These are phyloP conservation scores for Beta corolliflora DNA, from an alignment of 179 eudicot genomes.

Conservation along the genomic window DNA sequence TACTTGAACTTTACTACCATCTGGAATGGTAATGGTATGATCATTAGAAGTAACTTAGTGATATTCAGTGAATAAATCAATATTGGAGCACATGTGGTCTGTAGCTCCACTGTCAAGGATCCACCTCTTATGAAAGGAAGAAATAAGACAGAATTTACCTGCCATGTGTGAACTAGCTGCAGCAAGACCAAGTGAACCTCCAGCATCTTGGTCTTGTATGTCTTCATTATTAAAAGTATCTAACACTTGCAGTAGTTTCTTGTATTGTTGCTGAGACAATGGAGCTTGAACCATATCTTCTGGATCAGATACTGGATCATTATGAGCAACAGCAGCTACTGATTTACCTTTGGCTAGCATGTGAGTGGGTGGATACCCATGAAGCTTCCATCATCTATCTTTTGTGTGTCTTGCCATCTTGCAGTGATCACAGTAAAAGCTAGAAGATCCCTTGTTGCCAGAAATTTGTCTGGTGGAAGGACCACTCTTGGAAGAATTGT, in stretches of 20 bases:
- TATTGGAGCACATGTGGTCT: neutral
- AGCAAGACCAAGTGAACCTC: too few species aligned
- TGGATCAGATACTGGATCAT: neutral
- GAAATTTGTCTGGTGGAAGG: neutral
- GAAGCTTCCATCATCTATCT: too few species aligned
- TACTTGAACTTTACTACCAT: too few species aligned
- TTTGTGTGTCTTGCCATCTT: neutral
- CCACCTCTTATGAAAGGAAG: too few species aligned
- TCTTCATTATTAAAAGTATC: neutral
- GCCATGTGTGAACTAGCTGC: too few species aligned
- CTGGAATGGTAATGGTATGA: too few species aligned
- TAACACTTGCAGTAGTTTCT: neutral
- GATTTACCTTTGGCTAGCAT: too few species aligned
- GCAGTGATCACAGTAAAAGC: neutral
- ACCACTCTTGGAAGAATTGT: neutral
- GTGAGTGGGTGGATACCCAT: neutral
- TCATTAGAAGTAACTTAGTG: neutral
- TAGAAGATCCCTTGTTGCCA: too few species aligned
- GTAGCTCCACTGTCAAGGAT: too few species aligned
- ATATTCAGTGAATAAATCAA: neutral
- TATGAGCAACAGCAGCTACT: accelerated
- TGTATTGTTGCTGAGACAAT: neutral
- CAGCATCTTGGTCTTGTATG: too few species aligned
- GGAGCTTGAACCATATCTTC: too few species aligned
- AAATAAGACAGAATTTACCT: too few species aligned